A percentile compares a stretch with the other conserved stretches of the same genome.
phyloP scores from a whole-genome alignment of 768 basidiomycete species.

The Daedaleopsis sinensis region DNA sequence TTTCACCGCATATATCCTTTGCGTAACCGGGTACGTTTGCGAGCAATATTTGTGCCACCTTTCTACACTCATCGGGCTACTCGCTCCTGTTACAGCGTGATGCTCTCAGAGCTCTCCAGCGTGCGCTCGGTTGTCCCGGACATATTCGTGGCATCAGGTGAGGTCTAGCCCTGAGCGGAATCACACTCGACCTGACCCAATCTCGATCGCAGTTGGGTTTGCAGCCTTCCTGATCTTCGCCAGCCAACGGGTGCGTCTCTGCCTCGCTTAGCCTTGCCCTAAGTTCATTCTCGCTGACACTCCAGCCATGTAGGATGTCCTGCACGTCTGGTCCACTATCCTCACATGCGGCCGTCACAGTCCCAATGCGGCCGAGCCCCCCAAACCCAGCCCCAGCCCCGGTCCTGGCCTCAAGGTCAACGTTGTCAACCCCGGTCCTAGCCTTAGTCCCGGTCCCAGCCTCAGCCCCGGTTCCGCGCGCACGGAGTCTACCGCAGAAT shows the following conservation, averaged over 20 bases:
- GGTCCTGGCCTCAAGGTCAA: too few species aligned
- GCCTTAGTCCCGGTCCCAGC: too few species aligned
- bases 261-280: background rate
- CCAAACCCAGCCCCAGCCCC: too few species aligned
- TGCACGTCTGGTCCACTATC: conserved; percentile 22
- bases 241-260: conserved; percentile 23
- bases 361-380: too few species aligned
- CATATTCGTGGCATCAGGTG: conserved; percentile 32
- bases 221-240: conserved; percentile 30
- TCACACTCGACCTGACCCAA: background rate
- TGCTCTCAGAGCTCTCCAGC: conserved; percentile 15
- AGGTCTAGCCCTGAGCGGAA: background rate
- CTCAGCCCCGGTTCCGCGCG: too few species aligned
- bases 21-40: conserved; percentile 25
- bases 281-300: background rate
- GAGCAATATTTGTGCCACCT: background rate
- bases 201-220: conserved; percentile 23
- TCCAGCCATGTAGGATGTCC: conserved; percentile 21
- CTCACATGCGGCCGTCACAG: conserved; percentile 12
- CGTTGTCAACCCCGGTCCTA: too few species aligned
- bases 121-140: conserved; percentile 23
- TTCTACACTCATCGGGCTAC: background rate
- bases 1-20: conserved; percentile 28
- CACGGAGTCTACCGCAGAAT: too few species aligned
- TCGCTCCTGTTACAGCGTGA: conserved; percentile 6